phyloP scores from a whole-genome alignment of 2,329 filamentous ascomycete genomes.

The Xylaria sp. region DNA sequence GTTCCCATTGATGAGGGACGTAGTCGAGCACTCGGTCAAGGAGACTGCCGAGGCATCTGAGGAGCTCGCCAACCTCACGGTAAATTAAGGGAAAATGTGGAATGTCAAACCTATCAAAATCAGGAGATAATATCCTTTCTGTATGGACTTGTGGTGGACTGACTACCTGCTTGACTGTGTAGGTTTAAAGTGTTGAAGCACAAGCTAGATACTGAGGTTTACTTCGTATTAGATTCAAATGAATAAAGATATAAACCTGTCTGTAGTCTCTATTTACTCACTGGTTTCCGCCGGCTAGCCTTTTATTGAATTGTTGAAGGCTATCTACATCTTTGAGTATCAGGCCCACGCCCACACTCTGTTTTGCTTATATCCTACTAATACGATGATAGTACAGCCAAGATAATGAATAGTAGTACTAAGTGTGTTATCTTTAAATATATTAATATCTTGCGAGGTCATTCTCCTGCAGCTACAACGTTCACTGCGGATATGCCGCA shows the following conservation, averaged over 20 bases:
- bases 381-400: too few relatives aligned
- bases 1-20: slow-evolving; percentile 92
- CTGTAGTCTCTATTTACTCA: neutral
- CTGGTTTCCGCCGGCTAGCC: neutral
- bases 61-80: slow-evolving; percentile 10
- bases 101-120: neutral
- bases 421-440: neutral
- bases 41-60: slow-evolving; percentile 19
- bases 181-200: neutral
- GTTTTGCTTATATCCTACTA: neutral
- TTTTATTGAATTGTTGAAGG: neutral
- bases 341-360: neutral
- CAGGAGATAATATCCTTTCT: neutral
- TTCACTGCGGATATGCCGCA: slow-evolving; percentile 64
- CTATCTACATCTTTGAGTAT: neutral
- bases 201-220: slow-evolving; percentile 6
- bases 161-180: neutral
- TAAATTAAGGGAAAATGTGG: slow-evolving; percentile 7
- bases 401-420: too few relatives aligned
- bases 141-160: neutral
- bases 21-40: slow-evolving; percentile 21
- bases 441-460: neutral
- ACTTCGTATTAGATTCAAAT: slow-evolving; percentile 4
- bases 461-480: neutral
- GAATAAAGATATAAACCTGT: neutral